These are phyloP conservation scores for Linanthus parryae DNA, from an alignment of 148 eudicot species.

Conservation along the genomic window DNA sequence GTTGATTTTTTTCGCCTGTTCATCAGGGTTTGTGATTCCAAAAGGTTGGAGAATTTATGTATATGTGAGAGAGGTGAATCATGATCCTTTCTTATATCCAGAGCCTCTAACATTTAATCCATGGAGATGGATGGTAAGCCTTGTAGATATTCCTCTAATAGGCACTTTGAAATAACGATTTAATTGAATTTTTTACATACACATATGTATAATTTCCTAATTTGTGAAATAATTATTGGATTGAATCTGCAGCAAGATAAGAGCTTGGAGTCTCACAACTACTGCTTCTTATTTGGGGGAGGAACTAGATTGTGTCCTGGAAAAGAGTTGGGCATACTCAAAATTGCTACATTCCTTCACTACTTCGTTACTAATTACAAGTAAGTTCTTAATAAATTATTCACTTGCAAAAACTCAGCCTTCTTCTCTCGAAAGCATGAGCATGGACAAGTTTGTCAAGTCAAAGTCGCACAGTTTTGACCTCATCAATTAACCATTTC, in stretches of 20 bases:
- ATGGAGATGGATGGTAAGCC: conserved; percentile 90
- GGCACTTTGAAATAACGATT: neutral
- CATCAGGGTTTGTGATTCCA: conserved; percentile 63
- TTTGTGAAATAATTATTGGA: too few species aligned
- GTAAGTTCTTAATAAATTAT: conserved; percentile 15
- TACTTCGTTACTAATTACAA: conserved; percentile 78
- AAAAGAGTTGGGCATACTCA: conserved; percentile 63
- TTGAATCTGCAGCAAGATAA: conserved; percentile 37
- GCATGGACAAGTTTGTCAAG: neutral
- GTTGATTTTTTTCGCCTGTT: neutral
- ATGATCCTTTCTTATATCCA: conserved; percentile 64
- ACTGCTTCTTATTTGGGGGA: conserved; percentile 66
- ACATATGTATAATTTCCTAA: neutral
- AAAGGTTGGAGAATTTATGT: conserved; percentile 91
- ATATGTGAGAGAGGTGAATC: conserved; percentile 71
- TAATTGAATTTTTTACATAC: neutral
- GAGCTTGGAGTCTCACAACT: conserved; percentile 49
- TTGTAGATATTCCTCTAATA: too few species aligned
- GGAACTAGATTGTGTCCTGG: conserved; percentile 77
- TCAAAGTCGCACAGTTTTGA: neutral
- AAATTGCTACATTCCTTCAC: conserved; percentile 64
- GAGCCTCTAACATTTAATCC: conserved; percentile 77
- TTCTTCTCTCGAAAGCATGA: neutral
- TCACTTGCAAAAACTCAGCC: neutral
- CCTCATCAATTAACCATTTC: too few species aligned